Percentiles rank a stretch among this genome's conserved stretches.
phyloP scores from a whole-genome alignment of 116 monocot species.

The Cymodocea nodosa region DNA sequence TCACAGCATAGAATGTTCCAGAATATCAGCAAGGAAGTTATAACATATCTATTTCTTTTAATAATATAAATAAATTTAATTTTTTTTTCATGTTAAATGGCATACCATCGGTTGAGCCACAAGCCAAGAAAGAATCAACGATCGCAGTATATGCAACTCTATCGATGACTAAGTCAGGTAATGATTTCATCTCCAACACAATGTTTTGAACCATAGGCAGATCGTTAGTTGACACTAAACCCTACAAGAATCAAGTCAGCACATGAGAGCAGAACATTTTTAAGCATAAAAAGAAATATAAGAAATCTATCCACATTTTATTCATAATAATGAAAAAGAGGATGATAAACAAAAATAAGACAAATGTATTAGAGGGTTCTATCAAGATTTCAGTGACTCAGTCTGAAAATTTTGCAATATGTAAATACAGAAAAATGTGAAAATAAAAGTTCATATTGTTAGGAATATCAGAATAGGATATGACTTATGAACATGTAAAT shows the following conservation, averaged over 20 bases:
- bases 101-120: conserved; percentile 46
- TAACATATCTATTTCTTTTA: not conserved
- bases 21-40: not conserved
- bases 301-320: too few relatives aligned
- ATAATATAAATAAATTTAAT: too few relatives aligned
- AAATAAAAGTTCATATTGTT: not conserved
- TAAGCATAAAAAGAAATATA: too few relatives aligned
- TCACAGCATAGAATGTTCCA: not conserved
- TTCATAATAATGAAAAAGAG: too few relatives aligned
- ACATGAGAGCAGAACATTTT: not conserved
- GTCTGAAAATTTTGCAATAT: too few relatives aligned
- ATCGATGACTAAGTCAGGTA: conserved; percentile 31
- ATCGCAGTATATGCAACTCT: conserved; percentile 69
- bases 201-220: conserved; percentile 38
- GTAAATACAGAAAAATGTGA: not conserved
- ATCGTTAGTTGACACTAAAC: conserved; percentile 37
- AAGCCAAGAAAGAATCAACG: conserved; percentile 59
- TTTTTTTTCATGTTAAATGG: not conserved
- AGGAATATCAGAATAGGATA: not conserved
- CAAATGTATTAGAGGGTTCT: too few relatives aligned
- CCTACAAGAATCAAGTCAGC: conserved; percentile 23
- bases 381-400: too few relatives aligned
- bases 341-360: too few relatives aligned
- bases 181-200: conserved; percentile 64
- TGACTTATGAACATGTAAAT: conserved; percentile 8